Evolutionary conservation across 2,329 filamentous ascomycete species (phyloP).

Genomic region (Hirsutella minnesotensis): DNA sequence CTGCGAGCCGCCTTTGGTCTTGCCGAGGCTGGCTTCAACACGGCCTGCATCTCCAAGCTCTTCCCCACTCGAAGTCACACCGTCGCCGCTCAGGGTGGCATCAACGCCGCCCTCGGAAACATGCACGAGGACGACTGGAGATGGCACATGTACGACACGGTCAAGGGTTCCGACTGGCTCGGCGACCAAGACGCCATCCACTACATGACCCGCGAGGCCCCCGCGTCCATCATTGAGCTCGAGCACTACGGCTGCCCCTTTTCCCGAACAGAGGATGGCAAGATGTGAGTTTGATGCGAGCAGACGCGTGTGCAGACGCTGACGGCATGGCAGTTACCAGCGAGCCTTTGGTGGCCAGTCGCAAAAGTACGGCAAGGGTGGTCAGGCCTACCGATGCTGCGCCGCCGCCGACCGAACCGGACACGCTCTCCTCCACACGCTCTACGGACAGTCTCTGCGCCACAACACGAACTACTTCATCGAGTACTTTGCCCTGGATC

Average conservation of each 20-base stretch:
- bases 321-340: slow-evolving; percentile 56
- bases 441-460: slow-evolving; percentile 91
- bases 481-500: slow-evolving; percentile 92
- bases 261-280: slow-evolving; percentile 89
- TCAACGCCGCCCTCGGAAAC: slow-evolving; percentile 82
- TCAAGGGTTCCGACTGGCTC: slow-evolving; percentile 95
- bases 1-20: slow-evolving; percentile 76
- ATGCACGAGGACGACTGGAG: slow-evolving; percentile 98
- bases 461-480: slow-evolving; percentile 99
- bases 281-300: slow-evolving; percentile 52
- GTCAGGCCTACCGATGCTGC: slow-evolving; percentile 94
- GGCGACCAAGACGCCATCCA: slow-evolving; percentile 96
- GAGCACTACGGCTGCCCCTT: slow-evolving; percentile 98
- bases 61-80: slow-evolving; percentile 81
- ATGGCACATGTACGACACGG: slow-evolving; percentile 99
- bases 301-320: slow-evolving; percentile 2
- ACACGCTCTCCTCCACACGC: slow-evolving; percentile 93
- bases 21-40: slow-evolving; percentile 82
- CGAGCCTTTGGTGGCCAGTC: slow-evolving; percentile 97
- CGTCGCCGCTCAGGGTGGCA: slow-evolving; percentile 71
- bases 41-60: slow-evolving; percentile 76
- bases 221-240: slow-evolving; percentile 82
- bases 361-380: slow-evolving; percentile 88
- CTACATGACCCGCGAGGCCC: slow-evolving; percentile 95
- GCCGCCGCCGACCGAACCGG: slow-evolving; percentile 94